Evolutionary conservation across 2,329 filamentous ascomycete genomes (phyloP), one percentile per base, ranked within the genome.

Genomic region (Arthrobotrys megalospora): DNA sequence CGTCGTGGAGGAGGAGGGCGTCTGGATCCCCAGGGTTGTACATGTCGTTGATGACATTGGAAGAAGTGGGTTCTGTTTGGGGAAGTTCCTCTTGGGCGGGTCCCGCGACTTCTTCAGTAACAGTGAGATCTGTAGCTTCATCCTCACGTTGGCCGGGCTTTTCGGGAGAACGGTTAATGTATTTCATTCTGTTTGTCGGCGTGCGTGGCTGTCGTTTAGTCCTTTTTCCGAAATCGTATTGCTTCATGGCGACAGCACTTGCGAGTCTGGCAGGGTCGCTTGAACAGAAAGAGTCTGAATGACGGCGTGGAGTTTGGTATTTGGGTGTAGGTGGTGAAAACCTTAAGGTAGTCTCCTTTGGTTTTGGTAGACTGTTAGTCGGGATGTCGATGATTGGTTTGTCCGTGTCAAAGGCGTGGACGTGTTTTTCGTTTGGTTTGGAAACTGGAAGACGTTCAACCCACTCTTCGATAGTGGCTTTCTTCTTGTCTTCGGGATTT

Each of bases 401-500:
- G 10, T 60, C 53, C 10, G n/a, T 24, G 10, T 60, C 53, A 16
- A 60, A 60, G n/a, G 53, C 53, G 53, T 55, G 52, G n/a, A 55
- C 32, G 52, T 60, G 53, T 60, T 43, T 60, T 14, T 41, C 8
- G 11, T 21, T 21, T 43, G 53, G 16, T 43, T 43, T 41, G 7
- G 53, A 60, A n/a, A n/a, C 16, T 5, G 53, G 53, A 14, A 60
- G 7, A 7, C 16, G 34, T 12, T 43, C 5, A 2, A 19, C 36
- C 53, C 53, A 60, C 36, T 21, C 10, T 8, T 34, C 5, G 53
- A 60, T 24, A 14, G 21, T 24, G 3, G 45, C 45, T 28, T 8
- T 52, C 12, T 32, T 52, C 11, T 28, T 28, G 12, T 11, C 8
- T 43, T 60, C 34, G 4, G 19, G 53, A 12, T 60, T 34, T 24